Conservation (phyloP, 768 basidiomycete genomes). For the Russula virescens region DNA sequence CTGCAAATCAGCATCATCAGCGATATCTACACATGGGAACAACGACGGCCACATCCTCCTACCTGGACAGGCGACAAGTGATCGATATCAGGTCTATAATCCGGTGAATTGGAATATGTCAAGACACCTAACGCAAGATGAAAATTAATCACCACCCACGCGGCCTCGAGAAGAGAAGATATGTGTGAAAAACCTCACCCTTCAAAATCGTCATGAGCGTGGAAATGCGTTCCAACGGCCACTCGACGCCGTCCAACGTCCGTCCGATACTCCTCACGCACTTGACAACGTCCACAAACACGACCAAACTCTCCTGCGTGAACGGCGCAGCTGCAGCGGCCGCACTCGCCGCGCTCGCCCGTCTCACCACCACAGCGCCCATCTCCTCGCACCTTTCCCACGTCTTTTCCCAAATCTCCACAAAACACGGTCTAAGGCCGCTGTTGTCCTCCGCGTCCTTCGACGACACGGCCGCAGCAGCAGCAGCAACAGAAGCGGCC, state of each 20-base stretch:
- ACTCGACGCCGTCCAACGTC: constrained; percentile 48
- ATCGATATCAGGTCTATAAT: constrained; percentile 88
- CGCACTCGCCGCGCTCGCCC: constrained; percentile 10
- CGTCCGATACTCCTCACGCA: constrained; percentile 50
- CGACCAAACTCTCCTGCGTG: constrained; percentile 83
- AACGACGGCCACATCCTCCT: constrained; percentile 15
- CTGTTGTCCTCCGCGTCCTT: constrained; percentile 19
- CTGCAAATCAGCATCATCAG: constrained; percentile 33
- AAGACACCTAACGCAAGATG: constrained; percentile 46
- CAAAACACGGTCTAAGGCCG: constrained; percentile 34
- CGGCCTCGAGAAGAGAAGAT: too few relatives aligned
- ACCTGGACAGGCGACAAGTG: constrained; percentile 75
- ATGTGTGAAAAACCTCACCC: constrained; percentile 34
- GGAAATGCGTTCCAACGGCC: constrained; percentile 57
- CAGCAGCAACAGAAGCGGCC: constrained; percentile 49
- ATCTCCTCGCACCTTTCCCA: constrained; percentile 70
- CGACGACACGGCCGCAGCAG: constrained; percentile 29
- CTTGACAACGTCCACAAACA: constrained; percentile 68
- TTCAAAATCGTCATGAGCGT: constrained; percentile 76
- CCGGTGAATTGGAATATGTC: constrained; percentile 76
- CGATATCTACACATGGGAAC: background rate
- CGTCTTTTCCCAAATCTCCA: constrained; percentile 50
- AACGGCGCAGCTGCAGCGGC: constrained; percentile 37
- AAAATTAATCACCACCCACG: background rate
- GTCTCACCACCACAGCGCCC: constrained; percentile 46